Evolutionary conservation across 148 eudicot species (phyloP).

Genomic region (Vaccinium macrocarpon): DNA sequence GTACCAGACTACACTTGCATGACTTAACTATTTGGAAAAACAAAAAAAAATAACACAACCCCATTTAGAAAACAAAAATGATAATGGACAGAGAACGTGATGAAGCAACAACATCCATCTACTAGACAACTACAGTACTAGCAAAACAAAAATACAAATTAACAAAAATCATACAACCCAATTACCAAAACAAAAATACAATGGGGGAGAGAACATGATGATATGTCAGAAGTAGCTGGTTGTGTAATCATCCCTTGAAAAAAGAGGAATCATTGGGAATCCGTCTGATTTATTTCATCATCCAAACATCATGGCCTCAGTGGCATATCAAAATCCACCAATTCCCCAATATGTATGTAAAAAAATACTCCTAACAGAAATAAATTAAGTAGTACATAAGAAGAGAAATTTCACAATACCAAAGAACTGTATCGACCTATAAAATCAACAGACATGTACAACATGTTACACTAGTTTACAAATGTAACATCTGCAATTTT

Average conservation of each 20-base stretch:
- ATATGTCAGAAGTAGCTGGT: constrained; percentile 10
- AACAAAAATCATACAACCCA: neutral
- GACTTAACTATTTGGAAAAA: too few species aligned
- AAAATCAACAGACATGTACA: neutral
- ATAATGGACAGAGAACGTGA: too few species aligned
- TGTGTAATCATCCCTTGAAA: neutral
- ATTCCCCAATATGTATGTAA: neutral
- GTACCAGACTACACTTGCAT: too few species aligned
- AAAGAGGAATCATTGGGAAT: too few species aligned
- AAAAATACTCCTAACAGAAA: neutral
- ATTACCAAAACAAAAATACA: neutral
- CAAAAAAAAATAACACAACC: too few species aligned
- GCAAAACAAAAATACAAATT: neutral
- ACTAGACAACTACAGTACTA: too few species aligned
- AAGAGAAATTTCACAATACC: too few species aligned
- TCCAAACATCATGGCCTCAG: too few species aligned
- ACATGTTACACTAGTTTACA: neutral
- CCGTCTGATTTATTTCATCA: too few species aligned
- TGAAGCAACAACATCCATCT: too few species aligned
- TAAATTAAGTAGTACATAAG: neutral
- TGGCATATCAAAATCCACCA: neutral
- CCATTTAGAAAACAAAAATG: too few species aligned
- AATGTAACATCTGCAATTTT: neutral
- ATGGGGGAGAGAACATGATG: neutral
- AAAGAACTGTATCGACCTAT: neutral